phyloP scores from a whole-genome alignment of 2,329 filamentous ascomycete species.

The Alternaria ethzedia region DNA sequence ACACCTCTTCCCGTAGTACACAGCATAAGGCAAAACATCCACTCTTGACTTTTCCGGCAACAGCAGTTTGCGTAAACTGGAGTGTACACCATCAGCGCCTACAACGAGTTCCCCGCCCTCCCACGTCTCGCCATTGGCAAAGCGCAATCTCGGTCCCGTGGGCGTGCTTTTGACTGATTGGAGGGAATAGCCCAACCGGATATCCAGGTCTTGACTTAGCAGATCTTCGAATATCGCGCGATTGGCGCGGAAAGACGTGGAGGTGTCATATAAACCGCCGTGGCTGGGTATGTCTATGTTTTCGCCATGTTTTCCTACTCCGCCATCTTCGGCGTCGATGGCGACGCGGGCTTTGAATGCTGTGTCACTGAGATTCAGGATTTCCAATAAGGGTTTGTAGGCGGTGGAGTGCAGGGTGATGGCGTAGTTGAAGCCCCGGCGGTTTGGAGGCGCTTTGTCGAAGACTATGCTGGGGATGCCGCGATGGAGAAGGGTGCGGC shows the following conservation, averaged over 20 bases:
- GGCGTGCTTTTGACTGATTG: conserved; percentile 10
- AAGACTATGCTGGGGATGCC: conserved; percentile 43
- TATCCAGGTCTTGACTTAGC: conserved; percentile 45
- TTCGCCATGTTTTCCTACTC: conserved; percentile 25
- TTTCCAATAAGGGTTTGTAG: conserved; percentile 41
- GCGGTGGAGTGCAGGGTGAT: conserved; percentile 47
- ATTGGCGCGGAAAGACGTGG: conserved; percentile 42
- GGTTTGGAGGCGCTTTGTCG: conserved; percentile 36
- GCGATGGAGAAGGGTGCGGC: conserved; percentile 40
- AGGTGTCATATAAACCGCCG: background rate
- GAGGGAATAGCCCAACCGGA: conserved; percentile 42
- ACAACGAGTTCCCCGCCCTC: conserved; percentile 30
- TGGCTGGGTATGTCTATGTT: conserved; percentile 8
- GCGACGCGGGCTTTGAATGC: conserved; percentile 41
- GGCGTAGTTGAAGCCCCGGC: conserved; percentile 44
- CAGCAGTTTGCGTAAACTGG: conserved; percentile 36
- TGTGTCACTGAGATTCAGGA: conserved; percentile 40
- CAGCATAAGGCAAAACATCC: conserved; percentile 47
- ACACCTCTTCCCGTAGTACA: conserved; percentile 37
- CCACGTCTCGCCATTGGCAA: conserved; percentile 17
- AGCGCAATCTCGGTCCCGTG: background rate
- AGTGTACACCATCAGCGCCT: conserved; percentile 50
- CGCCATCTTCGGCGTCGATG: conserved; percentile 37
- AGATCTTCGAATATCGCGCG: conserved; percentile 45
- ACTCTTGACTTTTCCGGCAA: conserved; percentile 26